These are phyloP conservation scores for Moelleriella libera DNA, from an alignment of 2,329 filamentous ascomycete species.

Conservation along the genomic window DNA sequence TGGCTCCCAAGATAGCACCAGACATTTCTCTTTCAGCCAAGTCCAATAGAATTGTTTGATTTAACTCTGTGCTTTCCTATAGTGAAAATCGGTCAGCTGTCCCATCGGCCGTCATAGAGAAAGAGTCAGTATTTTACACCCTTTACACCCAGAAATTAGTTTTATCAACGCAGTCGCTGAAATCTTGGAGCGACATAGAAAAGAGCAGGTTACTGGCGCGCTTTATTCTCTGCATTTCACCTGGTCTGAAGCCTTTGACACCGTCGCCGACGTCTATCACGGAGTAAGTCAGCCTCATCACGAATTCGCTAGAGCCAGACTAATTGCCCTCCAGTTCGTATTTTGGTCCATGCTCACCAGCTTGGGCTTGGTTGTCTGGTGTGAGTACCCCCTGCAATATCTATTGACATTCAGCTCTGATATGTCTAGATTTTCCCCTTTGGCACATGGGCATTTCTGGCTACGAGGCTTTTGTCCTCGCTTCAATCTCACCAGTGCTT, in stretches of 20 bases:
- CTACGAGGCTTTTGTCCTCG: slow-evolving; percentile 82
- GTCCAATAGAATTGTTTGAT: slow-evolving; percentile 17
- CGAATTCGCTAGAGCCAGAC: slow-evolving; percentile 1
- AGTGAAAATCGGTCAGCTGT: slow-evolving; percentile 34
- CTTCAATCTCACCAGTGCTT: slow-evolving; percentile 66
- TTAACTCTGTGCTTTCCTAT: slow-evolving; percentile 25
- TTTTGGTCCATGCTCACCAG: slow-evolving; percentile 95
- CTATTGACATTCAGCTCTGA: neutral
- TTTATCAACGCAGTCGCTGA: neutral
- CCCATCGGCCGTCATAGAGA: slow-evolving; percentile 43
- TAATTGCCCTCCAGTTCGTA: slow-evolving; percentile 47
- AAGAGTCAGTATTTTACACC: slow-evolving; percentile 46
- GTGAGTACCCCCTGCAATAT: slow-evolving; percentile 35
- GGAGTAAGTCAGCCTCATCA: slow-evolving; percentile 44
- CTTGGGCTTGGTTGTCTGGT: slow-evolving; percentile 84
- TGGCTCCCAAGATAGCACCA: slow-evolving; percentile 74
- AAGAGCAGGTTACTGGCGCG: slow-evolving; percentile 57
- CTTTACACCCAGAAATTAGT: too few species aligned
- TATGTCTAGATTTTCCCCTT: slow-evolving; percentile 64
- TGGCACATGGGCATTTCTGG: slow-evolving; percentile 99
- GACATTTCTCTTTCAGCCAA: slow-evolving; percentile 16
- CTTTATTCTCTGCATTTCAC: slow-evolving; percentile 61
- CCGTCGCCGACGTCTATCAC: slow-evolving; percentile 78
- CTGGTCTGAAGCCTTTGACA: slow-evolving; percentile 62
- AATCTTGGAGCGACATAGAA: slow-evolving; percentile 34